A percentile compares a stretch with the other conserved stretches of the same genome.
Conservation (phyloP, 129 eudicot genomes). For the Logfia minima region DNA sequence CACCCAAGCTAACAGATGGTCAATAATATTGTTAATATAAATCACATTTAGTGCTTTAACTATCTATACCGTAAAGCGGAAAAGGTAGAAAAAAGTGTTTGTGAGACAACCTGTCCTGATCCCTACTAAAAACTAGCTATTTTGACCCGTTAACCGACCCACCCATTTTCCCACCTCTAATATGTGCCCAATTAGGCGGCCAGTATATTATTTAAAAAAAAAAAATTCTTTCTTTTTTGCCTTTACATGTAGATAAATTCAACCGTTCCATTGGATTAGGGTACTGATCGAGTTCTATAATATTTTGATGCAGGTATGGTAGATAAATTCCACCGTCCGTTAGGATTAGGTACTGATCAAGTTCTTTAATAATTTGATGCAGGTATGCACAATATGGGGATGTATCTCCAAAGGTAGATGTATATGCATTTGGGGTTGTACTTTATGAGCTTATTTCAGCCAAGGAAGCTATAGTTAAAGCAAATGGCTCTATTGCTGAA, state of each 20-base stretch:
- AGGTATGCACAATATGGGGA: conserved; percentile 87
- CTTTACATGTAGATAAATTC: not conserved
- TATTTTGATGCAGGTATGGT: conserved; percentile 60
- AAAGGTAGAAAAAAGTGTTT: not conserved
- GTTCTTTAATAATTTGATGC: conserved; percentile 26
- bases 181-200: not conserved
- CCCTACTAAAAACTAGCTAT: not conserved
- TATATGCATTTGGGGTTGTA: conserved; percentile 95
- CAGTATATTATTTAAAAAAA: not conserved
- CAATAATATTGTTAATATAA: not conserved
- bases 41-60: not conserved
- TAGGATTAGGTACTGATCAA: not conserved
- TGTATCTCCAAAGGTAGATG: conserved; percentile 88
- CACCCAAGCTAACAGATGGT: not conserved
- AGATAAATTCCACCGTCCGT: not conserved
- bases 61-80: not conserved
- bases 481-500: conserved; percentile 44
- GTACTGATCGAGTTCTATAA: not conserved
- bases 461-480: conserved; percentile 85
- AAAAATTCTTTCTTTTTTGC: not conserved
- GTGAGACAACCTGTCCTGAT: not conserved
- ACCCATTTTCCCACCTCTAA: not conserved
- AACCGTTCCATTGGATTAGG: not conserved
- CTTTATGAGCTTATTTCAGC: conserved; percentile 89
- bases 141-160: not conserved